These are phyloP conservation scores for Sporothrix mexicana DNA, from an alignment of 2,329 filamentous ascomycete species.

Conservation along the genomic window DNA sequence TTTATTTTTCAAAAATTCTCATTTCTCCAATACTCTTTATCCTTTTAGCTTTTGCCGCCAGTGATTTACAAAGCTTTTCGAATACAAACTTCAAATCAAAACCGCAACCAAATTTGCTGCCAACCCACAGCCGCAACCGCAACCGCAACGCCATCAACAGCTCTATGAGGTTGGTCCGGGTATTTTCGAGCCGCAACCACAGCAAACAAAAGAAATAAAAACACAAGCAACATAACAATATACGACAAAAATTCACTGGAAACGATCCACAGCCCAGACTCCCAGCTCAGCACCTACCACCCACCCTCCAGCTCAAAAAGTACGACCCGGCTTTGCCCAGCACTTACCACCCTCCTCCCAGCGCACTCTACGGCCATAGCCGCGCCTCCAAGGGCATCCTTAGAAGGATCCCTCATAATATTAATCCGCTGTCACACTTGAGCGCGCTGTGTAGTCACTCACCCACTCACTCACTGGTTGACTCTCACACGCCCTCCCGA, in stretches of 20 bases:
- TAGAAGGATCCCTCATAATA: constrained; percentile 22
- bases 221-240: constrained; percentile 2
- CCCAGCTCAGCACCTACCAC: constrained; percentile 15
- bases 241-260: constrained; percentile 4
- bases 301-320: not conserved
- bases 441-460: not conserved
- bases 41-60: not conserved
- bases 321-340: constrained; percentile 22
- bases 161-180: constrained; percentile 31
- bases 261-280: constrained; percentile 1
- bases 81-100: constrained; percentile 2
- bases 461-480: not conserved
- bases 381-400: constrained; percentile 23
- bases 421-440: not conserved
- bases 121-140: not conserved
- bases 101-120: not conserved
- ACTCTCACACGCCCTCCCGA: constrained; percentile 26
- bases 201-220: not conserved
- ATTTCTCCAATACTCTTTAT: too few relatives aligned
- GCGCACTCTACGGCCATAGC: constrained; percentile 24
- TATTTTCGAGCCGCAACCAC: constrained; percentile 26
- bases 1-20: too few relatives aligned
- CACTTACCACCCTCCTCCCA: not conserved
- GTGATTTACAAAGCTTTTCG: not conserved
- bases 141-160: not conserved